Evolutionary conservation across 805 yeast species (phyloP).

Genomic region (Candida boidinii): DNA sequence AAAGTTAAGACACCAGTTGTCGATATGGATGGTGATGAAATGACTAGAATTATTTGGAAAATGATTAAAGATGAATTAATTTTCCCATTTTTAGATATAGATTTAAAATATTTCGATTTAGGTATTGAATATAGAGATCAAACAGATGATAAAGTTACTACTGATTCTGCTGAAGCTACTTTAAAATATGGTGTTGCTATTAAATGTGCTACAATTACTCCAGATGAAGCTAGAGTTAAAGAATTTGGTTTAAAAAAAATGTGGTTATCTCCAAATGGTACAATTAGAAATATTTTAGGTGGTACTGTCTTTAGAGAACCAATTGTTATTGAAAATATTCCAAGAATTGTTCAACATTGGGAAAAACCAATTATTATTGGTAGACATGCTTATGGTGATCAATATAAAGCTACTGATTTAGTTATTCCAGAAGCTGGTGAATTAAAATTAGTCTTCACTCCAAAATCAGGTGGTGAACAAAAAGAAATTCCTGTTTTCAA

Average conservation of each 20-base stretch:
- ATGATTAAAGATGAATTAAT: constrained; percentile 80
- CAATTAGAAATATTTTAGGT: constrained; percentile 89
- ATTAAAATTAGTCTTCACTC: constrained; percentile 68
- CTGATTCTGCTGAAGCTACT: constrained; percentile 86
- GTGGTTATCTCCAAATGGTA: constrained; percentile 98
- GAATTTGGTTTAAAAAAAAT: constrained; percentile 87
- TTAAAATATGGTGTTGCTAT: constrained; percentile 86
- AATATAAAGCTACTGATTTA: constrained; percentile 86
- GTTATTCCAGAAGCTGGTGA: constrained; percentile 74
- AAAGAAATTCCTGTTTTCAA: constrained; percentile 56
- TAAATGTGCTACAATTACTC: constrained; percentile 98
- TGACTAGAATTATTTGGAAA: constrained; percentile 95
- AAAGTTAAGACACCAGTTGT: constrained; percentile 83
- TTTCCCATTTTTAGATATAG: constrained; percentile 77
- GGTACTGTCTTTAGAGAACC: constrained; percentile 98
- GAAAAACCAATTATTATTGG: constrained; percentile 94
- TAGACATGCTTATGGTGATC: constrained; percentile 96
- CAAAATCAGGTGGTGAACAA: constrained; percentile 46
- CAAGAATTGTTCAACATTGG: constrained; percentile 88
- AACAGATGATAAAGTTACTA: constrained; percentile 82
- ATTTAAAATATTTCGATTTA: constrained; percentile 85
- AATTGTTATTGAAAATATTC: constrained; percentile 78
- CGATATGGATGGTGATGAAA: constrained; percentile 97
- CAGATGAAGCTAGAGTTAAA: constrained; percentile 90
- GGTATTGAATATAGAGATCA: constrained; percentile 80